Evolutionary conservation across 768 basidiomycete genomes (phyloP).

Genomic region (Auricularia heimuer): DNA sequence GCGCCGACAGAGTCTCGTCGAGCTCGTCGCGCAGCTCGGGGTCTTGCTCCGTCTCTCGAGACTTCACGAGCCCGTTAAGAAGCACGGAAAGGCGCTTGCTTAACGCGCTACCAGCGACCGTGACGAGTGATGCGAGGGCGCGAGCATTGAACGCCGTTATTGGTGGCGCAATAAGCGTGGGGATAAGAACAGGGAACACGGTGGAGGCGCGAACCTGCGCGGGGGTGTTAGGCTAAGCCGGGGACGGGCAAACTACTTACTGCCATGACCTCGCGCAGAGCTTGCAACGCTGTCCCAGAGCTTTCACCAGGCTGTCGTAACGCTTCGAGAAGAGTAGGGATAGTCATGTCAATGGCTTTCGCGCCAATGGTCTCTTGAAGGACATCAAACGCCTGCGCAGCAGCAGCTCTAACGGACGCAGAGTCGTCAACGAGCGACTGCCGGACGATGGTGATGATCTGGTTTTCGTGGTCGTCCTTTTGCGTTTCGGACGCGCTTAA

Average conservation of each 20-base stretch:
- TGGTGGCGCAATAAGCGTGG: constrained; percentile 79
- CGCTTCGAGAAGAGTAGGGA: constrained; percentile 88
- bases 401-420: constrained; percentile 75
- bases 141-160: constrained; percentile 94
- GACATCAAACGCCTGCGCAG: constrained; percentile 80
- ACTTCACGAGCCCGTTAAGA: constrained; percentile 68
- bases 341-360: constrained; percentile 91
- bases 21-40: constrained; percentile 65
- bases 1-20: constrained; percentile 61
- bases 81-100: constrained; percentile 76
- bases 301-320: constrained; percentile 86
- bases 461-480: constrained; percentile 79
- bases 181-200: constrained; percentile 95
- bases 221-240: constrained; percentile 4
- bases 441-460: constrained; percentile 79
- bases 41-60: constrained; percentile 50
- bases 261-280: constrained; percentile 87
- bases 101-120: constrained; percentile 85
- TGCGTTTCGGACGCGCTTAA: constrained; percentile 75
- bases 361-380: constrained; percentile 88
- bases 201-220: constrained; percentile 79
- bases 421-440: constrained; percentile 82
- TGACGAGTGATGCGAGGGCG: constrained; percentile 82
- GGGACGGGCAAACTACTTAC: constrained; percentile 34
- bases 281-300: constrained; percentile 92